Evolutionary conservation across 2,329 filamentous ascomycete genomes (phyloP).

Genomic region (Colletotrichum sp.): DNA sequence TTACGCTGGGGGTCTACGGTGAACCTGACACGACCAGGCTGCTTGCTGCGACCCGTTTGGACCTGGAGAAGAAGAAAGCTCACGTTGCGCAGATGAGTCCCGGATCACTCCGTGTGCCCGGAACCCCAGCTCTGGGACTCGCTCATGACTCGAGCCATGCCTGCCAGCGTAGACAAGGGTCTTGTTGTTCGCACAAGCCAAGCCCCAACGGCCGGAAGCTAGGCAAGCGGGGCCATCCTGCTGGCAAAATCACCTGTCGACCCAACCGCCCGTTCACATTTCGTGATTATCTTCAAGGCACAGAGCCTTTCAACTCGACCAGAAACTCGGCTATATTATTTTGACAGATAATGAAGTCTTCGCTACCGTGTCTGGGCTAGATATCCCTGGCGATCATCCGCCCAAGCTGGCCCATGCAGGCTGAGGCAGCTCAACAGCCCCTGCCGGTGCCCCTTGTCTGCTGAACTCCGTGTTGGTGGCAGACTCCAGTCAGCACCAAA

Average conservation of each 20-base stretch:
- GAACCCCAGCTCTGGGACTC: background rate
- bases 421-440: background rate
- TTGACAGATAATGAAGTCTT: background rate
- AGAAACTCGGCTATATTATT: background rate
- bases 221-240: background rate
- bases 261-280: background rate
- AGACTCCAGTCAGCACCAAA: background rate
- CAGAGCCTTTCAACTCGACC: background rate
- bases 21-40: background rate
- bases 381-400: background rate
- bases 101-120: background rate
- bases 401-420: background rate
- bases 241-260: background rate
- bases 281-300: background rate
- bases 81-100: background rate
- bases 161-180: background rate
- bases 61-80: background rate
- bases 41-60: background rate
- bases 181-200: background rate
- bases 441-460: background rate
- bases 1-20: background rate
- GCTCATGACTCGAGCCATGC: background rate
- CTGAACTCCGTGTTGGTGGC: background rate
- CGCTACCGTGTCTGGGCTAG: background rate
- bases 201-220: background rate